Evolutionary conservation across 78 protist genomes (phyloP), one percentile per base, ranked within the genome.

Genomic region (Mastigamoeba balamuthi): DNA sequence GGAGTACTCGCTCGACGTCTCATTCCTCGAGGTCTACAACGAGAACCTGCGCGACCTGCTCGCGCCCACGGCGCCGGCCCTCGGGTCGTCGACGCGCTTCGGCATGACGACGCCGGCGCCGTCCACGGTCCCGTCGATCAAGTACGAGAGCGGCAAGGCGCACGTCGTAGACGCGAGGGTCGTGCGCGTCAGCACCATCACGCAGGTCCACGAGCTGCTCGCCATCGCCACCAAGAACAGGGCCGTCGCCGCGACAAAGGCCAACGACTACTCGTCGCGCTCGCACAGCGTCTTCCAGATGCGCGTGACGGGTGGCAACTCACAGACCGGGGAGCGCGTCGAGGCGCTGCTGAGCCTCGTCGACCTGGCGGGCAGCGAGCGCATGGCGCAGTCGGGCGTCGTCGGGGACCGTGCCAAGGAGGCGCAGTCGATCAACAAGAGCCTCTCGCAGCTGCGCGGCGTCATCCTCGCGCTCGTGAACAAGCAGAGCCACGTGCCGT

Each of bases 331-430:
- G 38, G 64, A 69, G 73, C 9, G n/a, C 9, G 41, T 37, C 27
- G 0, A 0, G 6, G 84, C 90, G 4, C 5, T 72, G 52, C 42
- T 88, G 66, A 66, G 66, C 1, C 64, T 88, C 10, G 84, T 80
- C 37, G 93, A 89, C 43, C 75, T 89, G 30, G 93, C 93, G 0
- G 93, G 93, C 27, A 66, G 78, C 8, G 93, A 89, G 66, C 37
- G 89, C 2, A 39, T 43, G 30, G 52, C 42, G 23, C 40, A 41
- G 1, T 48, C 68, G 9, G 37, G 52, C 3, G 77, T 28, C 27
- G n/a, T 9, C 10, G 77, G 64, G 52, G 27, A 44, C 17, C 28
- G 77, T 2, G 3, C 37, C 2, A 3, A 1, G 4, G 90, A 86
- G 75, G 90, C 90, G 42, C 41, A 41, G 72, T n/a, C 69, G 69